phyloP scores from a whole-genome alignment of 352 stramenopile genomes.

The Globisporangium lucens region DNA sequence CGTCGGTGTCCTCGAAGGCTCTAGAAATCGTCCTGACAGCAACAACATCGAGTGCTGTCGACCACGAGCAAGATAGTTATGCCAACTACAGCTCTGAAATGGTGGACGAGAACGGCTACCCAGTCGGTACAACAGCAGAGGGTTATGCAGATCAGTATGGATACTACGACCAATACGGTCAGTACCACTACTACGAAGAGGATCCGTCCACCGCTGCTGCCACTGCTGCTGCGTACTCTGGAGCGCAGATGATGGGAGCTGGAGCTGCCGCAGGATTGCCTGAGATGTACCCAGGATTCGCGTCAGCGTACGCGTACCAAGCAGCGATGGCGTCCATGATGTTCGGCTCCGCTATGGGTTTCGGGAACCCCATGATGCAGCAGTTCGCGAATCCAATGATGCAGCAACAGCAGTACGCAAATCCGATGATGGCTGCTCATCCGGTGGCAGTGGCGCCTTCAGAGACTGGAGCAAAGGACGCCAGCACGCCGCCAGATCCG shows the following conservation, averaged over 20 bases:
- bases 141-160: slow-evolving; percentile 72
- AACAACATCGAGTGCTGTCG: slow-evolving; percentile 22
- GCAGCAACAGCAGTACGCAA: slow-evolving; percentile 24
- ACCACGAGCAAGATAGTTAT: slow-evolving; percentile 43
- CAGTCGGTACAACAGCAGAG: slow-evolving; percentile 16
- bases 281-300: slow-evolving; percentile 52
- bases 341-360: slow-evolving; percentile 43
- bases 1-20: slow-evolving; percentile 25
- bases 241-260: slow-evolving; percentile 24
- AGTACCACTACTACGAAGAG: slow-evolving; percentile 84
- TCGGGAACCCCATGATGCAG: slow-evolving; percentile 38
- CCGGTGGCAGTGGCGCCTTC: neutral
- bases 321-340: slow-evolving; percentile 60
- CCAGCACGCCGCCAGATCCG: slow-evolving; percentile 43
- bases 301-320: slow-evolving; percentile 59
- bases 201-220: slow-evolving; percentile 12
- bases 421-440: slow-evolving; percentile 13
- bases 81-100: slow-evolving; percentile 16
- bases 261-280: slow-evolving; percentile 13
- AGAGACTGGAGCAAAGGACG: neutral
- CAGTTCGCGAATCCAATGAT: slow-evolving; percentile 33
- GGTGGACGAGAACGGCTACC: slow-evolving; percentile 32
- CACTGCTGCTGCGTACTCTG: slow-evolving; percentile 14
- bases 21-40: slow-evolving; percentile 36
- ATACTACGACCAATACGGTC: slow-evolving; percentile 77